Evolutionary conservation across 768 basidiomycete species (phyloP).

Genomic region (Candolleomyces efflorescens): DNA sequence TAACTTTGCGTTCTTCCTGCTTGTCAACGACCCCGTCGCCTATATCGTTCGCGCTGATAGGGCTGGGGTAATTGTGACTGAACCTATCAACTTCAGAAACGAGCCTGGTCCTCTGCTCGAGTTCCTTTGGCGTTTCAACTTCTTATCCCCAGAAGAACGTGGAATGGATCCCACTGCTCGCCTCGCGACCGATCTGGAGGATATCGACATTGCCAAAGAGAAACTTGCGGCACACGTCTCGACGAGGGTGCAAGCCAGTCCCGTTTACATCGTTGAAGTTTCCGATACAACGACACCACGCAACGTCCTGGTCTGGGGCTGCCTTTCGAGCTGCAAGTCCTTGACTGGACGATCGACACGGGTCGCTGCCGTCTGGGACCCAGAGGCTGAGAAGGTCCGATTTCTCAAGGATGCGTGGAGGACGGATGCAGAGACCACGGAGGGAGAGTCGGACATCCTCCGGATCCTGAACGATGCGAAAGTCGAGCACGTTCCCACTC

Average conservation of each 20-base stretch:
- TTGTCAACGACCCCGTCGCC: conserved; percentile 17
- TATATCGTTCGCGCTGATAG: conserved; percentile 30
- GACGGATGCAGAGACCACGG: not conserved
- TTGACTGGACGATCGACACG: conserved; percentile 20
- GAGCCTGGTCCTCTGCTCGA: conserved; percentile 17
- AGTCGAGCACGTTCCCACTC: conserved; percentile 20
- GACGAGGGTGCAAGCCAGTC: not conserved
- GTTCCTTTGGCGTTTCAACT: conserved; percentile 26
- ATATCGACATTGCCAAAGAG: conserved; percentile 7
- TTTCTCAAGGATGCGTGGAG: conserved; percentile 32
- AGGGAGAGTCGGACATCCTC: conserved; percentile 19
- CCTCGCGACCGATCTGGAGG: conserved; percentile 6
- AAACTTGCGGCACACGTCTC: conserved; percentile 7
- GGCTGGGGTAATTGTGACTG: conserved; percentile 25
- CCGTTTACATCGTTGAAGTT: conserved; percentile 11
- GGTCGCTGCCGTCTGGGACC: conserved; percentile 15
- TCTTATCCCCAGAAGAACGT: conserved; percentile 10
- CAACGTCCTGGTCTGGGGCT: conserved; percentile 12
- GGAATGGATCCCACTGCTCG: conserved; percentile 25
- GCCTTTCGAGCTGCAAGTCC: conserved; percentile 11
- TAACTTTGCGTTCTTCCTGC: conserved; percentile 21
- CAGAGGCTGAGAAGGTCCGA: conserved; percentile 9
- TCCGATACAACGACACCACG: conserved; percentile 1
- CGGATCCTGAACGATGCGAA: conserved; percentile 10
- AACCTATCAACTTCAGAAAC: conserved; percentile 20